phyloP scores from a whole-genome alignment of 164 flowering plant species.

The Euptelea pleiosperma region DNA sequence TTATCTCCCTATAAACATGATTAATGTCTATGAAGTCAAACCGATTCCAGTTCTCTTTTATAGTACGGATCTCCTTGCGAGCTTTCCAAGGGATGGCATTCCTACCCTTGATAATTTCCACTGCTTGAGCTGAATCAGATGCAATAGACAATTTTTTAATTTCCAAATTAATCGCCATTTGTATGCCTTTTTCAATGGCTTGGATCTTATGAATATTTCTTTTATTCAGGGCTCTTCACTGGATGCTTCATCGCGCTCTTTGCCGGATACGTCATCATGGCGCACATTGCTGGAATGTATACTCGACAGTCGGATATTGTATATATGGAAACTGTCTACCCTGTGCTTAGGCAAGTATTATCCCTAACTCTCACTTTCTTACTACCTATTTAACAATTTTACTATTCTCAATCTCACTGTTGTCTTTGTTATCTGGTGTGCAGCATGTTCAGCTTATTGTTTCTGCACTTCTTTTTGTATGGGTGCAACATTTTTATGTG shows the following conservation, averaged over 20 bases:
- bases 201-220: no score
- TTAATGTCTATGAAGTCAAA: no score
- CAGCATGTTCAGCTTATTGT: slow-evolving; percentile 93
- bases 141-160: no score
- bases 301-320: slow-evolving; percentile 32
- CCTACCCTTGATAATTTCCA: no score
- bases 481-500: slow-evolving; percentile 96
- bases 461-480: slow-evolving; percentile 80
- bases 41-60: no score
- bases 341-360: slow-evolving; percentile 85
- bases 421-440: slow-evolving; percentile 21
- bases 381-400: background rate
- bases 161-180: no score
- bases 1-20: no score
- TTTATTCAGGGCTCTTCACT: slow-evolving; percentile 67
- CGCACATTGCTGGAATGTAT: slow-evolving; percentile 75
- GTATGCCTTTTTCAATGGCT: no score
- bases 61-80: no score
- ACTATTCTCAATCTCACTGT: no score
- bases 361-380: background rate
- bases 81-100: no score
- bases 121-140: no score
- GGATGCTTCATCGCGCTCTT: slow-evolving; percentile 86
- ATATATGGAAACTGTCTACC: slow-evolving; percentile 95
- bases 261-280: slow-evolving; percentile 78